phyloP scores from a whole-genome alignment of 1,284 basidiomycete genomes.

The Irpex lacteus region DNA sequence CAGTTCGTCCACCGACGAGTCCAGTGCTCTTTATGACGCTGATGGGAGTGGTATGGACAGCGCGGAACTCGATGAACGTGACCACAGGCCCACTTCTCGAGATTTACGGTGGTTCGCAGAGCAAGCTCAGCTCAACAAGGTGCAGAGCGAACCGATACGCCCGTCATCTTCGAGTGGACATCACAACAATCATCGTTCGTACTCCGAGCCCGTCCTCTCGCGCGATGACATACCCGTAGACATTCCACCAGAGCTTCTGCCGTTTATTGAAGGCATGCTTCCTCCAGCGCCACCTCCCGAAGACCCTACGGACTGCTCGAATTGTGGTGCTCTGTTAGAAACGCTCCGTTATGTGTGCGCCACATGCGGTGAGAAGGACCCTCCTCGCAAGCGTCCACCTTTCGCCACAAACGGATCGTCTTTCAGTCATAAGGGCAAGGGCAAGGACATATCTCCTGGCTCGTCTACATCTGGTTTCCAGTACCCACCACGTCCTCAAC shows the following conservation, averaged over 20 bases:
- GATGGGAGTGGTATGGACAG: constrained; percentile 31
- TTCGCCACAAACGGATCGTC: constrained; percentile 16
- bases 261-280: constrained; percentile 43
- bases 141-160: constrained; percentile 4
- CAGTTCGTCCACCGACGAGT: constrained; percentile 43
- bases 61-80: constrained; percentile 20
- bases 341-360: constrained; percentile 84
- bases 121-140: background rate
- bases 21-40: constrained; percentile 52
- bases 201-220: constrained; percentile 29
- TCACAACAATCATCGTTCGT: constrained; percentile 20
- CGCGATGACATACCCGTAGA: constrained; percentile 34
- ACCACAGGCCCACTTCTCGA: constrained; percentile 49
- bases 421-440: constrained; percentile 31
- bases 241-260: constrained; percentile 52
- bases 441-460: constrained; percentile 23
- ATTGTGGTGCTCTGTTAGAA: constrained; percentile 72
- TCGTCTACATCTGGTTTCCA: constrained; percentile 10
- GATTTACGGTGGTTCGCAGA: constrained; percentile 56
- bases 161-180: constrained; percentile 18
- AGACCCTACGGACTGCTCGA: constrained; percentile 76
- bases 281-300: constrained; percentile 47
- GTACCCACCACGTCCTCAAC: constrained; percentile 21
- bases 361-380: constrained; percentile 76
- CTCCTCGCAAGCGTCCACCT: constrained; percentile 23